Conservation (phyloP, 2,329 filamentous ascomycete genomes). For the Sarocladiaceae sp. region DNA sequence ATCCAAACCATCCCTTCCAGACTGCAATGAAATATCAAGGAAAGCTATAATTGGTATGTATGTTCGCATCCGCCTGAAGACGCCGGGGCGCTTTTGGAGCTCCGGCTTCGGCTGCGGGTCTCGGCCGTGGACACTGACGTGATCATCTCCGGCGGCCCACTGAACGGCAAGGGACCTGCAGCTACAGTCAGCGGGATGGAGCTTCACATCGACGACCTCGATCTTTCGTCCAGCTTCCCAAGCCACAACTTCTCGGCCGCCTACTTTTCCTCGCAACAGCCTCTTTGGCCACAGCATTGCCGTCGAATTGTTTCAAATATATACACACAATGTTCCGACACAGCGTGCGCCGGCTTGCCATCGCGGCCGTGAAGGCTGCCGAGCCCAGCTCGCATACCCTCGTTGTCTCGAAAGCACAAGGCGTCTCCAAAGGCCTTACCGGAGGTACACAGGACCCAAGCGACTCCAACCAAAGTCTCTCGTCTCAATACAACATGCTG, state of each 20-base stretch:
- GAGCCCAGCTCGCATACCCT: slow-evolving; percentile 54
- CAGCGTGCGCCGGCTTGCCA: slow-evolving; percentile 59
- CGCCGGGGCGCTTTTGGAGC: not conserved
- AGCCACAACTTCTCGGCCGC: not conserved
- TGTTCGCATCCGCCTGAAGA: no score
- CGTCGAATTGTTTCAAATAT: slow-evolving; percentile 6
- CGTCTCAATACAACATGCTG: no score
- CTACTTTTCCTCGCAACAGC: not conserved
- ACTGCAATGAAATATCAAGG: no score
- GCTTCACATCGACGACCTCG: not conserved
- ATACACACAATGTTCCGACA: slow-evolving; percentile 57
- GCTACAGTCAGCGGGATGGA: not conserved
- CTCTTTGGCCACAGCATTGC: not conserved
- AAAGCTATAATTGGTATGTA: no score
- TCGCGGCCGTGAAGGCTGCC: slow-evolving; percentile 41
- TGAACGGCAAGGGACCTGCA: not conserved
- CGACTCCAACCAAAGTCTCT: no score
- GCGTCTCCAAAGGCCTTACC: slow-evolving; percentile 68
- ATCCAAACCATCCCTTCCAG: no score
- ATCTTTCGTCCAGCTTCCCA: not conserved
- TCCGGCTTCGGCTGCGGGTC: slow-evolving; percentile 7
- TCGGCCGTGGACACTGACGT: slow-evolving; percentile 6
- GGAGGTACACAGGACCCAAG: no score
- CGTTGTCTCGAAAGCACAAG: slow-evolving; percentile 72
- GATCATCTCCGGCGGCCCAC: slow-evolving; percentile 7